Evolutionary conservation across 1,139 yeast species (phyloP).

Genomic region (Petasospora fabianii): DNA sequence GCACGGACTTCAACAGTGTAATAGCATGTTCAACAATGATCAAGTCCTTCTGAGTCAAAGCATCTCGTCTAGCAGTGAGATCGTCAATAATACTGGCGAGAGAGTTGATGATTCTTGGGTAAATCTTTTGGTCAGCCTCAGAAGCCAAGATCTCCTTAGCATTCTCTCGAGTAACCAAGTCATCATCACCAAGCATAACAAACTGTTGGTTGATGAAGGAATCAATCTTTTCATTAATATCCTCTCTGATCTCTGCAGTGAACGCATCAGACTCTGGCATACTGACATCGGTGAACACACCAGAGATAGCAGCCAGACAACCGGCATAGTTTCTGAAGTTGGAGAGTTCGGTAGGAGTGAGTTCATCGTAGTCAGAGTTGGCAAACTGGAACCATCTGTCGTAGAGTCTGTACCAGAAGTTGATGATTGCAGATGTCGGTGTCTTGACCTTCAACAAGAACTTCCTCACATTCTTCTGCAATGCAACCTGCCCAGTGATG

Average conservation of each 20-base stretch:
- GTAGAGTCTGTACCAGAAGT: slow-evolving; percentile 60
- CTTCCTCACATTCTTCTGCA: slow-evolving; percentile 63
- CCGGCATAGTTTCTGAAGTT: slow-evolving; percentile 62
- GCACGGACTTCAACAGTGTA: slow-evolving; percentile 37
- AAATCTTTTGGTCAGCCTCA: slow-evolving; percentile 42
- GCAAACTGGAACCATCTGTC: slow-evolving; percentile 46
- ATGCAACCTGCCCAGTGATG: slow-evolving; percentile 72
- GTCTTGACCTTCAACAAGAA: slow-evolving; percentile 50
- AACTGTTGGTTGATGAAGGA: slow-evolving; percentile 42
- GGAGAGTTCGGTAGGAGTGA: slow-evolving; percentile 28
- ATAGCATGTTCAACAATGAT: slow-evolving; percentile 40
- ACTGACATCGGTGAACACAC: slow-evolving; percentile 42
- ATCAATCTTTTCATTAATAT: slow-evolving; percentile 45
- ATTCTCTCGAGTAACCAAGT: slow-evolving; percentile 48
- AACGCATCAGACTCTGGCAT: slow-evolving; percentile 25
- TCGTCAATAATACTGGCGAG: slow-evolving; percentile 28
- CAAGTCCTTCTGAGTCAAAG: slow-evolving; percentile 29
- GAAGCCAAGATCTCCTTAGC: slow-evolving; percentile 44
- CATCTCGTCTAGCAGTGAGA: slow-evolving; percentile 17
- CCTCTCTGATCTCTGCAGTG: slow-evolving; percentile 28
- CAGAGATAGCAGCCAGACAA: slow-evolving; percentile 55
- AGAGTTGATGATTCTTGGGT: slow-evolving; percentile 35
- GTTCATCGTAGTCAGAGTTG: slow-evolving; percentile 23
- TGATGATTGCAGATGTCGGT: slow-evolving; percentile 58
- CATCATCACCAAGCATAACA: slow-evolving; percentile 44